Evolutionary conservation across 192 early-diverging fungal species (phyloP), one percentile per base, ranked within the genome.

Genomic region (Coemansia umbellata): DNA sequence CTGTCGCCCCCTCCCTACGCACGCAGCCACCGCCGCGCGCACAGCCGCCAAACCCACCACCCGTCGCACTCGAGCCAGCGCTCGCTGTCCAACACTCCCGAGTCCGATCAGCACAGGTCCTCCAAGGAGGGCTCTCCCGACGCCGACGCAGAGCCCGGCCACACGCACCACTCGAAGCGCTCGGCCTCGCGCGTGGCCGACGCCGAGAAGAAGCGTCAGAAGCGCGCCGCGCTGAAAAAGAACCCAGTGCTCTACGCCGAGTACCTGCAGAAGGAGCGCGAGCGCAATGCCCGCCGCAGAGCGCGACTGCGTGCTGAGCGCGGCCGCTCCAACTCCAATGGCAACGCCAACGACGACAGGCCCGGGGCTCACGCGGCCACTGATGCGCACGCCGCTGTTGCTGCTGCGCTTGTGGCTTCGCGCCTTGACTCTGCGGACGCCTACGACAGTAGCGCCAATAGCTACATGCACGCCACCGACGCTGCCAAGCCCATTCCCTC

Each of bases 201-300:
- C 41, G 71, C 71, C 45, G 71, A 74, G 37, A 74, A 74, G 65
- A 74, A 74, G 64, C 71, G 71, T 47, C 59, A 67, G 55, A 74
- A 74, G 71, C 71, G 71, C 49, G 71, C 71, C 36, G 71, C 62
- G 45, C 64, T 74, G 50, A 74, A 74, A 60, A 66, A 74, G 54
- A 63, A 74, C 52, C 71, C 71, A 5, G 64, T 45, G 15, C 55
- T 68, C 18, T 74, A 74, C 52, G 64, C 71, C 39, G 71, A 74
- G 64, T 74, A 74, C 44, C 60, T 74, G 41, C 71, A 74, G 57
- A 67, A 67, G 55, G 71, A 74, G 65, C 64, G 71, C 43, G 71
- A 74, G 60, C 63, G 71, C 63, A 74, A 74, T 50, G 71, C 71
- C 39, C 60, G 71, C 49, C 63, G 71, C 59, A 50, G 71, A 13